These are phyloP conservation scores for Calophaca sinica DNA, from an alignment of 306 rosid species.

Conservation along the genomic window DNA sequence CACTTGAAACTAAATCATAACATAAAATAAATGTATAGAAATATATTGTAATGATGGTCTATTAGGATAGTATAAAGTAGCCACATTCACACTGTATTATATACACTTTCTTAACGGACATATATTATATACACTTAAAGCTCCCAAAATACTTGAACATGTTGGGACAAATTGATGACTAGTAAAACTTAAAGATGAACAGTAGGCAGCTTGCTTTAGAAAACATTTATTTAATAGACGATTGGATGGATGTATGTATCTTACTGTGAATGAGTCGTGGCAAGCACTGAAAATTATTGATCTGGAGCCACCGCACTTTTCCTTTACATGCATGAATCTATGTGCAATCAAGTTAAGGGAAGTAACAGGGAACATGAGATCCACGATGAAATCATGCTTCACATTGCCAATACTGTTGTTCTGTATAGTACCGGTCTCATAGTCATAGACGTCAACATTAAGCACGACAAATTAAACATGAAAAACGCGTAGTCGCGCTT, in stretches of 20 bases:
- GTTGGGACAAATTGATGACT: slow-evolving; percentile 35
- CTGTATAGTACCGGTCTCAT: not conserved
- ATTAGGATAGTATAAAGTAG: no score
- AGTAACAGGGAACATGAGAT: slow-evolving; percentile 39
- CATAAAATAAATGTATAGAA: not conserved
- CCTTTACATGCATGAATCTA: slow-evolving; percentile 46
- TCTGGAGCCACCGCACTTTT: slow-evolving; percentile 28
- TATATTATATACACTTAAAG: not conserved
- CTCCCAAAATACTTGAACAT: slow-evolving; percentile 23
- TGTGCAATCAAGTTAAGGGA: slow-evolving; percentile 17
- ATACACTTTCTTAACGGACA: no score
- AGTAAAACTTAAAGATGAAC: slow-evolving; percentile 19
- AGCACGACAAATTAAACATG: no score
- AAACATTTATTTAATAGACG: slow-evolving; percentile 4
- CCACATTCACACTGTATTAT: no score
- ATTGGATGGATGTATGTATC: slow-evolving; percentile 10
- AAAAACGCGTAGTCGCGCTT: no score
- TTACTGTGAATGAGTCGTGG: slow-evolving; percentile 50
- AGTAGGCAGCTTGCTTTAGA: not conserved
- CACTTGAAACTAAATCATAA: no score
- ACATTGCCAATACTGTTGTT: not conserved
- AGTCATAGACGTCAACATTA: slow-evolving; percentile 12
- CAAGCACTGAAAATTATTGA: slow-evolving; percentile 49
- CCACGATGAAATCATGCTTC: slow-evolving; percentile 43
- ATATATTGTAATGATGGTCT: not conserved